Conservation (phyloP, 257 asterid genomes). For the Solanum medicagineum region DNA sequence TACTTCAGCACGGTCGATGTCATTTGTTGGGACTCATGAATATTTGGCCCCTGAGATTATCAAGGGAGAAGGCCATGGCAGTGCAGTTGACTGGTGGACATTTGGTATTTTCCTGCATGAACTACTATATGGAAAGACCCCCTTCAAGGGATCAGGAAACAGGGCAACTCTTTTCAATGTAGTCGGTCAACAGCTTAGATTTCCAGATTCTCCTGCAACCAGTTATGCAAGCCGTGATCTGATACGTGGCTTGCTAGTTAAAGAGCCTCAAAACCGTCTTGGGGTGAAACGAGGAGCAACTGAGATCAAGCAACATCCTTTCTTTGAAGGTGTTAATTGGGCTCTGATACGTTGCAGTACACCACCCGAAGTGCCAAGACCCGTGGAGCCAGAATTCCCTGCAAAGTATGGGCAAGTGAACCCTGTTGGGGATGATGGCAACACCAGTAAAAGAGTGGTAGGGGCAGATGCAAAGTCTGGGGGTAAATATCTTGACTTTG, state of each 20-base stretch:
- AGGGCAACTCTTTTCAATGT: conserved; percentile 72
- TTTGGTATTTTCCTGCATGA: conserved; percentile 76
- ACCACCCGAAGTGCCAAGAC: conserved; percentile 73
- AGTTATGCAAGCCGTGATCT: conserved; percentile 61
- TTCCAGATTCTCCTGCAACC: conserved; percentile 62
- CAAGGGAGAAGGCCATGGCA: conserved; percentile 85
- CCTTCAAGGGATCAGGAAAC: conserved; percentile 65
- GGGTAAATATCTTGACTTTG: conserved; percentile 81
- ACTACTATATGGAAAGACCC: conserved; percentile 60
- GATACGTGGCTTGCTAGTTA: conserved; percentile 56
- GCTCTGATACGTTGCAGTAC: conserved; percentile 74
- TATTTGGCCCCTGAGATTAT: conserved; percentile 74
- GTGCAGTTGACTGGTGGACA: conserved; percentile 93
- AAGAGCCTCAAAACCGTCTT: conserved; percentile 65
- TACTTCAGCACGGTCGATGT: conserved; percentile 73
- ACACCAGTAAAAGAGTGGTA: conserved; percentile 30
- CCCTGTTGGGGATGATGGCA: conserved; percentile 17
- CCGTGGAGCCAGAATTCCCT: conserved; percentile 31
- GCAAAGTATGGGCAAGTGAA: conserved; percentile 29
- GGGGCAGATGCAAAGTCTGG: conserved; percentile 44
- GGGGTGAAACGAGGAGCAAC: conserved; percentile 74
- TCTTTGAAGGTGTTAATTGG: conserved; percentile 78
- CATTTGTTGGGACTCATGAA: conserved; percentile 78
- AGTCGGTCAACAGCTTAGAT: conserved; percentile 58
- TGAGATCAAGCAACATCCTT: conserved; percentile 77